These are phyloP conservation scores for Actinidia arguta DNA, from an alignment of 179 eudicot genomes.

Conservation along the genomic window DNA sequence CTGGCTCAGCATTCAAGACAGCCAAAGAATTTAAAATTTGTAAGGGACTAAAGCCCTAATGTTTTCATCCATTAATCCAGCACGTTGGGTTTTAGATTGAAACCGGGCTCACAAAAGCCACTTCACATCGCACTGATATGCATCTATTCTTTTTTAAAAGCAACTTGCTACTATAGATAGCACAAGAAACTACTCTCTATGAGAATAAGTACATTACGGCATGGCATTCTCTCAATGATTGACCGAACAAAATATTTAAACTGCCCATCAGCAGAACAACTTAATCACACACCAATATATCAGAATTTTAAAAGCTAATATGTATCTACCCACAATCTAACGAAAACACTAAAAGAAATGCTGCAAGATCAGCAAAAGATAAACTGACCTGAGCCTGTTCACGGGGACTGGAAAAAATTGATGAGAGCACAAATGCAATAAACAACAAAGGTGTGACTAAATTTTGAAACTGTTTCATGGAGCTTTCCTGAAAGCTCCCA, in stretches of 20 bases:
- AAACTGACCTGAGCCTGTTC: slow-evolving; percentile 67
- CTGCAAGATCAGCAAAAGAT: background rate
- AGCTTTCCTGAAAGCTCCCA: slow-evolving; percentile 55
- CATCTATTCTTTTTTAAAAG: too few species aligned
- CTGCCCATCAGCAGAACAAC: background rate
- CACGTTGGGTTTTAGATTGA: too few species aligned
- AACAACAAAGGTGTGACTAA: slow-evolving; percentile 50
- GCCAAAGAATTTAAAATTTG: too few species aligned
- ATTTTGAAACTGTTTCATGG: slow-evolving; percentile 61
- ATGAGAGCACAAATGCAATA: slow-evolving; percentile 52
- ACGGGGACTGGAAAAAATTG: slow-evolving; percentile 44
- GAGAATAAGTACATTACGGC: background rate
- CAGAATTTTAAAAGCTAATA: background rate
- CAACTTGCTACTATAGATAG: too few species aligned
- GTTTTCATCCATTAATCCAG: too few species aligned
- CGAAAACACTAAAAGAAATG: background rate
- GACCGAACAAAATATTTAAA: background rate
- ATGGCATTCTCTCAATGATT: background rate
- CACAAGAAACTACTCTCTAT: too few species aligned
- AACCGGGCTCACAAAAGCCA: too few species aligned
- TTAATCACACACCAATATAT: background rate
- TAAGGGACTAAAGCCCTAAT: too few species aligned
- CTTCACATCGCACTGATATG: too few species aligned
- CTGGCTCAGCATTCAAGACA: too few species aligned
- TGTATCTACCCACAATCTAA: background rate